Evolutionary conservation across 2,329 filamentous ascomycete species (phyloP), one percentile per base, ranked within the genome.

Genomic region (Colletotrichum echinochloae): DNA sequence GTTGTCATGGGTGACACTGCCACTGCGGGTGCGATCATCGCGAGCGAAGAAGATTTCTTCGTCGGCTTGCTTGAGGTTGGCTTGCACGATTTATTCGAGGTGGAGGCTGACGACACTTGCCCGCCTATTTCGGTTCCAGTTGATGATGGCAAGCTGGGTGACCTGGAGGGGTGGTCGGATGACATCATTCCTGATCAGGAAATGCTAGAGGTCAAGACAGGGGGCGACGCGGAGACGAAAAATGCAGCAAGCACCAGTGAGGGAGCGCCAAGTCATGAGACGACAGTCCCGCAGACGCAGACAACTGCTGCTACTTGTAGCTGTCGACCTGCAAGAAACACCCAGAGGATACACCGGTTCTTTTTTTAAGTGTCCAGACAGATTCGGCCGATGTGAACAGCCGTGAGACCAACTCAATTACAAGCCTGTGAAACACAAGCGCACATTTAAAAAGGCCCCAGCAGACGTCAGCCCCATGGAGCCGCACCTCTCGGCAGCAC

Each of bases 1-100:
- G 49, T 23, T 26, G 1, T 18, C 12, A 61, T 61, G 7, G 9
- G 5, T 51, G 16, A 35, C n/a, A 39, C 41, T 39, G 9, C 49
- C 46, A 26, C 30, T 16, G n/a, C n/a, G 7, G 23, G 26, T 35
- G 28, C 5, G 37, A 61, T 18, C 8, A 39, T 26, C 4, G 9
- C 8, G 20, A 14, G 16, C 16, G 16, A 51, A 9, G 30, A 61
- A 20, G 18, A 5, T 11, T 51, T 20, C 8, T 61, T 61, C 7
- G 16, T 61, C 2, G 16, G 28, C n/a, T 60, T 60, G n/a, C 57
- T 60, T 48, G 16, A 60, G 44, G 39, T 33, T 60, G 9, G 57
- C 28, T 20, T 60, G 16, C 9, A 60, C n/a, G 16, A 60, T 20
- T 26, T 60, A 5, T 39, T 60, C 35, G 16, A 60, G 26, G 49